Evolutionary conservation across 2,329 filamentous ascomycete species (phyloP).

Genomic region (Pestalotiopsis sp.): DNA sequence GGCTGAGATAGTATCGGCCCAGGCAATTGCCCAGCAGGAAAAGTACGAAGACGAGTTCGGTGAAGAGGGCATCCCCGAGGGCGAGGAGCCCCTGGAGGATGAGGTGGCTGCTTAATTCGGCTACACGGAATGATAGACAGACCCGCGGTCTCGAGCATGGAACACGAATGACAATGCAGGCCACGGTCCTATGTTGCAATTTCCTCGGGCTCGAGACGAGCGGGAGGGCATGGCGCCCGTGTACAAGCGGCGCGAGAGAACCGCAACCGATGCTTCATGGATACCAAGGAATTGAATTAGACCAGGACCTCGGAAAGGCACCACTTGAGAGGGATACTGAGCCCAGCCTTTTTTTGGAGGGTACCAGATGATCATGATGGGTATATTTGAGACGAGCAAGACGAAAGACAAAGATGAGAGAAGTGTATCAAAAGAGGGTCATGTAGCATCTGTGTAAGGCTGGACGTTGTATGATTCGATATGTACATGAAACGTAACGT

Average conservation of each 20-base stretch:
- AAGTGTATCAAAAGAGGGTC: slow-evolving; percentile 12
- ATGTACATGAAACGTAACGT: slow-evolving; percentile 6
- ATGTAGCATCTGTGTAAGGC: slow-evolving; percentile 13
- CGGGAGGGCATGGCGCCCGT: not conserved
- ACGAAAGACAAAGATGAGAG: not conserved
- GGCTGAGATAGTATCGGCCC: slow-evolving; percentile 96
- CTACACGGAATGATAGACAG: slow-evolving; percentile 2
- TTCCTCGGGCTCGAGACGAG: not conserved
- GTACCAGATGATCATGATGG: not conserved
- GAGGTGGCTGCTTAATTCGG: slow-evolving; percentile 31
- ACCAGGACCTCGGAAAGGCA: not conserved
- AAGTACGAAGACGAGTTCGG: slow-evolving; percentile 57
- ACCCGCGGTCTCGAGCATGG: not conserved
- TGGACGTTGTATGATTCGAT: slow-evolving; percentile 9
- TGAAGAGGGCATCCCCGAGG: slow-evolving; percentile 47
- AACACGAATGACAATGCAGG: not conserved
- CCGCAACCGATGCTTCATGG: slow-evolving; percentile 11
- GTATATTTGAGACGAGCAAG: slow-evolving; percentile 2
- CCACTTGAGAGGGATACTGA: not conserved
- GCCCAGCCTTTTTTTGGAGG: not conserved
- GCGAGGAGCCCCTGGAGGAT: slow-evolving; percentile 48
- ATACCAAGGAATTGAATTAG: slow-evolving; percentile 14
- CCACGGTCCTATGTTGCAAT: not conserved
- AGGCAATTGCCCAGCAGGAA: slow-evolving; percentile 94
- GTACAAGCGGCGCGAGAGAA: not conserved